Percentiles rank a stretch among this genome's conserved stretches.
Evolutionary conservation across 2,329 filamentous ascomycete genomes (phyloP).

Genomic region (Penicillium sp.): DNA sequence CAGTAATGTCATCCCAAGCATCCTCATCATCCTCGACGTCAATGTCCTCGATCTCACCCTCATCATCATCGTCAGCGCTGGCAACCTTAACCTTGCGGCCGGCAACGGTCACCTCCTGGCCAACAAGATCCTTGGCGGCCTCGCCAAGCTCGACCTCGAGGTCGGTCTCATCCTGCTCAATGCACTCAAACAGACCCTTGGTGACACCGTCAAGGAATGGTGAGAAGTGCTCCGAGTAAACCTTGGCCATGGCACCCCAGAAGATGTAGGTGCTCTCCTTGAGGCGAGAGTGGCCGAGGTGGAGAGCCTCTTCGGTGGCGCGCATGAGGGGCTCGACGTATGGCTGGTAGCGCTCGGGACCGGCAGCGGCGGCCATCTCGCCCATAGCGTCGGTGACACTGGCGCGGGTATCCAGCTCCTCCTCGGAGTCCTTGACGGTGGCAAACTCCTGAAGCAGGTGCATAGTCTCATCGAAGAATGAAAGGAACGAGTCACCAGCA

Average conservation of each 20-base stretch:
- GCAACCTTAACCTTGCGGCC: constrained; percentile 84
- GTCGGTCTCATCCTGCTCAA: constrained; percentile 83
- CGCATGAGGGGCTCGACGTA: constrained; percentile 88
- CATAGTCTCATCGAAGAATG: constrained; percentile 92
- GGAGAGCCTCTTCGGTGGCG: constrained; percentile 83
- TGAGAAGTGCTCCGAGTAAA: constrained; percentile 66
- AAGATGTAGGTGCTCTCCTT: constrained; percentile 96
- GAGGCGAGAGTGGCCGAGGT: constrained; percentile 81
- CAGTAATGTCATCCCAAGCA: constrained; percentile 76
- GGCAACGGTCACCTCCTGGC: constrained; percentile 68
- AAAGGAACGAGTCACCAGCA: constrained; percentile 73
- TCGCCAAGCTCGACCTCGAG: constrained; percentile 70
- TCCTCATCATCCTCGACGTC: constrained; percentile 74
- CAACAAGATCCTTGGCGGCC: constrained; percentile 66
- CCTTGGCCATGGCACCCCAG: constrained; percentile 90
- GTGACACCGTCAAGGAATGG: constrained; percentile 46
- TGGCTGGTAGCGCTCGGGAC: constrained; percentile 77
- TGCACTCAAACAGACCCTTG: constrained; percentile 66
- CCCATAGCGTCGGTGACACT: constrained; percentile 90
- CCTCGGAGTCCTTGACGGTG: constrained; percentile 78
- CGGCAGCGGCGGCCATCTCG: constrained; percentile 84
- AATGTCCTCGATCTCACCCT: constrained; percentile 57
- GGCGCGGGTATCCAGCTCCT: constrained; percentile 82
- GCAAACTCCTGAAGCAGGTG: constrained; percentile 78
- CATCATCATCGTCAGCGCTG: constrained; percentile 55